phyloP scores from a whole-genome alignment of 208 protist species.

The Herpetomonas samuelpessoai region DNA sequence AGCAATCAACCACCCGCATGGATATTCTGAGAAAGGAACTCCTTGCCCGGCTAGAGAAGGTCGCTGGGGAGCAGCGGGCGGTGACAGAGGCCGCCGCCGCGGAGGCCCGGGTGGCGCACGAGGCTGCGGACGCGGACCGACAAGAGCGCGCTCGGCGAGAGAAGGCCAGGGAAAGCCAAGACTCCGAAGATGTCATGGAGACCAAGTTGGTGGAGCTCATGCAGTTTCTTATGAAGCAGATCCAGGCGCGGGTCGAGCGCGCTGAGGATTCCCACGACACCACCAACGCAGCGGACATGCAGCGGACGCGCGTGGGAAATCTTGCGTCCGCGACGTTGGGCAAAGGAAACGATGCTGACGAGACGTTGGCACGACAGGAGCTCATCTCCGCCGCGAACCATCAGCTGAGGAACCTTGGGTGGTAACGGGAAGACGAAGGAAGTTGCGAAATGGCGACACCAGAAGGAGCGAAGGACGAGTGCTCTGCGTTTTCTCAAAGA shows the following conservation, averaged over 20 bases:
- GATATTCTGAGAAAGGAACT: conserved; percentile 42
- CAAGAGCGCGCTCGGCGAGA: no score
- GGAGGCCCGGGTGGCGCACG: conserved; percentile 13
- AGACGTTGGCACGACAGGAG: neutral
- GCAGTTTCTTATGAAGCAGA: conserved; percentile 38
- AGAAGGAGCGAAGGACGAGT: no score
- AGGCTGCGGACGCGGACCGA: no score
- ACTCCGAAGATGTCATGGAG: conserved; percentile 30
- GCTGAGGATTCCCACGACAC: no score
- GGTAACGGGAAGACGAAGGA: no score
- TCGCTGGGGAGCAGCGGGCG: conserved; percentile 10
- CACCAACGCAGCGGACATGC: no score
- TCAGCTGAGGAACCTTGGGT: neutral
- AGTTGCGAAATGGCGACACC: no score
- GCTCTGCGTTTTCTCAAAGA: no score
- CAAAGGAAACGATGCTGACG: no score
- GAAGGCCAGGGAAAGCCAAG: neutral
- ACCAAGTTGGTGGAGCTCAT: conserved; percentile 7
- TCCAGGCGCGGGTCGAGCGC: conserved; percentile 51
- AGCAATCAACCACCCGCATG: conserved; percentile 40
- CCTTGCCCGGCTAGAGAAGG: conserved; percentile 22
- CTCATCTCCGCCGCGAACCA: neutral
- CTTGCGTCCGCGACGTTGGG: no score
- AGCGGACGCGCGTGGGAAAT: no score
- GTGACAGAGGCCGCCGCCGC: conserved; percentile 20